phyloP scores from a whole-genome alignment of 2,329 filamentous ascomycete species.

The Macrophomina phaseolina region DNA sequence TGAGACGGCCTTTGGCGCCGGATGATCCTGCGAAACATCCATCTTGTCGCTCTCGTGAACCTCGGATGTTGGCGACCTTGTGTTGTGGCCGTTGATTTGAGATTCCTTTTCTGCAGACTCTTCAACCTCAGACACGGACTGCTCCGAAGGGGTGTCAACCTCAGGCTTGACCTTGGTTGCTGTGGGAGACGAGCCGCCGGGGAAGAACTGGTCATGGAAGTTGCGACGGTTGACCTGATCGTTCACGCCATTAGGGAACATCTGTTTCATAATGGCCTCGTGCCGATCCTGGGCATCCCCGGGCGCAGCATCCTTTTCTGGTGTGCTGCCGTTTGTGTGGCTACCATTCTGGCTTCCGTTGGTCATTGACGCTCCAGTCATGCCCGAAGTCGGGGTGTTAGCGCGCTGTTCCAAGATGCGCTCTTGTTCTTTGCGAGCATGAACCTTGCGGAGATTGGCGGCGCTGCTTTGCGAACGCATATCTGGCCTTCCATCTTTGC shows the following conservation, averaged over 20 bases:
- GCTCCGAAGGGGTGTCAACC: slow-evolving; percentile 15
- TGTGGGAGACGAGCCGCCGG: not conserved
- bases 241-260: slow-evolving; percentile 45
- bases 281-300: slow-evolving; percentile 40
- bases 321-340: slow-evolving; percentile 5
- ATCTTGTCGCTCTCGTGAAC: slow-evolving; percentile 10
- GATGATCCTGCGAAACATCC: slow-evolving; percentile 13
- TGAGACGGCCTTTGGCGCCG: slow-evolving; percentile 3
- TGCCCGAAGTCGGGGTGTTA: slow-evolving; percentile 33
- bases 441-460: slow-evolving; percentile 58
- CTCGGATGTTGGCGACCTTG: not conserved
- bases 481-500: slow-evolving; percentile 58
- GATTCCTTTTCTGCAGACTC: not conserved
- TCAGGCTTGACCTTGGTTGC: slow-evolving; percentile 23
- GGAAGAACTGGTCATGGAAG: slow-evolving; percentile 29
- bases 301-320: slow-evolving; percentile 26
- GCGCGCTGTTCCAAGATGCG: slow-evolving; percentile 19
- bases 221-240: slow-evolving; percentile 29
- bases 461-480: slow-evolving; percentile 59
- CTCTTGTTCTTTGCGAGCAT: slow-evolving; percentile 53
- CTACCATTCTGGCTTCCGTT: slow-evolving; percentile 8
- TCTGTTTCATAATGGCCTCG: slow-evolving; percentile 42
- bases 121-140: slow-evolving; percentile 13
- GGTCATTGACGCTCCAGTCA: slow-evolving; percentile 30
- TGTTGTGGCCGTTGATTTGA: slow-evolving; percentile 5